phyloP scores from a whole-genome alignment of 305 asterid species.

The Nicotiana rustica region DNA sequence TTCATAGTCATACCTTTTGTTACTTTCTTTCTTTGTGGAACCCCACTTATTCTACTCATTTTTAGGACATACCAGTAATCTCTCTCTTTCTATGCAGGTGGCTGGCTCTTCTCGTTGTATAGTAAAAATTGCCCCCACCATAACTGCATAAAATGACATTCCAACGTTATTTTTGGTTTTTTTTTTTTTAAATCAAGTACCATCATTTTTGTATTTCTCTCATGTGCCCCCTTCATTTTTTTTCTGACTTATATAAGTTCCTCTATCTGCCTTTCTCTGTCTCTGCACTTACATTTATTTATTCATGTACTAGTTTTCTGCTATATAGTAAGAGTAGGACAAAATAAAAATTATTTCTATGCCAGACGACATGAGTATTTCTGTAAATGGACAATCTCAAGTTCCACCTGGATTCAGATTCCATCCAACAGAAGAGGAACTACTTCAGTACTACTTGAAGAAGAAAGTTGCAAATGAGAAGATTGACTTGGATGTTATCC shows the following conservation, averaged over 20 bases:
- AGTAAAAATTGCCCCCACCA: slow-evolving; percentile 34
- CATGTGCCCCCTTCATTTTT: background rate
- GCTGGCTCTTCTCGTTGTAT: slow-evolving; percentile 42
- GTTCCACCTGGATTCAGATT: slow-evolving; percentile 83
- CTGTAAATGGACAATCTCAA: slow-evolving; percentile 66
- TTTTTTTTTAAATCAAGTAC: background rate
- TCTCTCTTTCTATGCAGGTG: slow-evolving; percentile 48
- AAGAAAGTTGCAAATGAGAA: slow-evolving; percentile 58
- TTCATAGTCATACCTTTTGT: slow-evolving; percentile 32
- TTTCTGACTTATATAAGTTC: slow-evolving; percentile 1
- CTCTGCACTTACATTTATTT: slow-evolving; percentile 3
- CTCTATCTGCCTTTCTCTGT: background rate
- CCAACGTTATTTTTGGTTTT: background rate
- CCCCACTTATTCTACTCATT: slow-evolving; percentile 42
- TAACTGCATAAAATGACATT: slow-evolving; percentile 34
- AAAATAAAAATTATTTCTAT: background rate
- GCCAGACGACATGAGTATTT: slow-evolving; percentile 54
- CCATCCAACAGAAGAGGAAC: slow-evolving; percentile 86
- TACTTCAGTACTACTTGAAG: slow-evolving; percentile 66
- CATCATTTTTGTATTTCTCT: background rate
- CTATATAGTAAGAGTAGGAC: background rate
- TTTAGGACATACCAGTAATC: slow-evolving; percentile 41
- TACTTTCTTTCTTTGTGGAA: slow-evolving; percentile 32
- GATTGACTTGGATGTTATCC: slow-evolving; percentile 71
- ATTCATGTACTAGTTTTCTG: background rate